Percentiles rank a stretch among this genome's conserved stretches.
Evolutionary conservation across 169 alveolate species (phyloP).

Genomic region (Toxoplasma gondii): DNA sequence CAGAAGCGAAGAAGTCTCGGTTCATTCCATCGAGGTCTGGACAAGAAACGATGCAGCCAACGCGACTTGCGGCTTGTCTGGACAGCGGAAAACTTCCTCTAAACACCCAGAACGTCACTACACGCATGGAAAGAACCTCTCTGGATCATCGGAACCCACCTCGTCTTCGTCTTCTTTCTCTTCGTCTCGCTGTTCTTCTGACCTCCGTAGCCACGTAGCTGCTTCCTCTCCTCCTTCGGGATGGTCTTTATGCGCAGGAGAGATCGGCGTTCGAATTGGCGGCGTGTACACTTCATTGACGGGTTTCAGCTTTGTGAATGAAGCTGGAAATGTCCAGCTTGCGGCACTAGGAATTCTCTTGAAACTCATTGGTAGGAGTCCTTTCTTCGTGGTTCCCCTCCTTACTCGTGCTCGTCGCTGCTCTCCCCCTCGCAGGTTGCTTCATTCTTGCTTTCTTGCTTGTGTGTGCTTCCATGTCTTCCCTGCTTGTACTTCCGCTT

Average conservation of each 20-base stretch:
- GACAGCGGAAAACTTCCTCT: too few relatives aligned
- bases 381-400: neutral
- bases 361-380: slow-evolving; percentile 7
- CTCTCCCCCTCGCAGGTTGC: too few relatives aligned
- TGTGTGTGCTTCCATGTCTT: neutral
- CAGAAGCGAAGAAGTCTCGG: neutral
- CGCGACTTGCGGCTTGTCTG: neutral
- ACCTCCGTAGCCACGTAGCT: too few relatives aligned
- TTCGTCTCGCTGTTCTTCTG: too few relatives aligned
- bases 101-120: too few relatives aligned
- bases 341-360: slow-evolving; percentile 56
- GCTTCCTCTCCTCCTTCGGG: neutral
- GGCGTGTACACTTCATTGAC: slow-evolving; percentile 61
- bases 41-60: neutral
- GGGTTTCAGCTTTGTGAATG: slow-evolving; percentile 50
- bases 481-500: neutral
- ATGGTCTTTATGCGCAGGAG: slow-evolving; percentile 49
- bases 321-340: slow-evolving; percentile 60
- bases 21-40: slow-evolving; percentile 22
- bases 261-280: slow-evolving; percentile 57
- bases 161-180: neutral
- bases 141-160: neutral
- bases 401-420: neutral
- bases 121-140: too few relatives aligned
- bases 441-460: too few relatives aligned